These are phyloP conservation scores for Diaporthe sp. DNA, from an alignment of 2,329 filamentous ascomycete species.

Conservation along the genomic window DNA sequence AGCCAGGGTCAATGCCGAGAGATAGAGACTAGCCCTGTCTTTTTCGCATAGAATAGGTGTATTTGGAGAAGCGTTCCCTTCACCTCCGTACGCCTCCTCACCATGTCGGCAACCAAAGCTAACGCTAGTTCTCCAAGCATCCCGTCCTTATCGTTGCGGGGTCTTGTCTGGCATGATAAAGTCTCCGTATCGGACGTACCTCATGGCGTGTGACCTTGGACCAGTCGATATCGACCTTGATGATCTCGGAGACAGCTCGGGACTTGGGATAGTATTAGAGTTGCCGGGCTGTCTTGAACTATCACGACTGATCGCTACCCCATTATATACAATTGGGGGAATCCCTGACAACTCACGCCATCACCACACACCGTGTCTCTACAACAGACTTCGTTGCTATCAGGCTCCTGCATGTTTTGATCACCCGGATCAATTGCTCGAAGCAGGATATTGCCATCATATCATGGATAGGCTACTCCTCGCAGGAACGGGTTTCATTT, in stretches of 20 bases:
- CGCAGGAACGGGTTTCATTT: background rate
- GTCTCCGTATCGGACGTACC: slow-evolving; percentile 38
- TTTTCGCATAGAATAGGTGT: background rate
- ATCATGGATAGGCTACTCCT: slow-evolving; percentile 27
- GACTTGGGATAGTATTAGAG: background rate
- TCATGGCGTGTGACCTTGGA: slow-evolving; percentile 13
- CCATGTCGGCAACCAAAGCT: background rate
- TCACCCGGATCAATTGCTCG: background rate
- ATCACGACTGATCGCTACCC: background rate
- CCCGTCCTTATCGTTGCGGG: slow-evolving; percentile 40
- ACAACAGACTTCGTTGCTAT: background rate
- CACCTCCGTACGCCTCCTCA: background rate
- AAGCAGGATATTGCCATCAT: background rate
- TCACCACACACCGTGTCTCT: background rate
- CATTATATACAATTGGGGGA: background rate
- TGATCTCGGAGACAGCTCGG: slow-evolving; percentile 37
- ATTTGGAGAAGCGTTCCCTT: background rate
- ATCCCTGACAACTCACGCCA: background rate
- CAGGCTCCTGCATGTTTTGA: background rate
- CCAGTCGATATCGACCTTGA: slow-evolving; percentile 27
- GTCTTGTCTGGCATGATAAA: slow-evolving; percentile 28
- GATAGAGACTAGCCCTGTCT: background rate
- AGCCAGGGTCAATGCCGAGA: slow-evolving; percentile 2
- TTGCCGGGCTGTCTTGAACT: background rate
- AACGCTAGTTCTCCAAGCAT: slow-evolving; percentile 8